Conservation (phyloP, 495 filamentous ascomycete genomes). For the Chaetomium cochliodes region DNA sequence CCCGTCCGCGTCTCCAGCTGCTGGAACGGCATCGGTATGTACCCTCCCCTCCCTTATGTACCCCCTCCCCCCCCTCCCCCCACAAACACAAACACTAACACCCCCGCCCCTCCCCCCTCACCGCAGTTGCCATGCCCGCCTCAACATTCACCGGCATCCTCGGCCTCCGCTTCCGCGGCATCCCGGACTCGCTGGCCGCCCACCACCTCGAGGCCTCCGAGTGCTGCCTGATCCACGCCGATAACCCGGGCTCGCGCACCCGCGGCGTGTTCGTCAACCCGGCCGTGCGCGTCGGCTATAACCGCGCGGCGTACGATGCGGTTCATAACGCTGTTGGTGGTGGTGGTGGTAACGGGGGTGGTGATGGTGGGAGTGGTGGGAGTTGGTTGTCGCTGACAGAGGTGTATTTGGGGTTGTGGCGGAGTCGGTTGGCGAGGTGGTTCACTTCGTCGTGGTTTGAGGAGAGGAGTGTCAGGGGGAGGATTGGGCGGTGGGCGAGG, state of each 20-base stretch:
- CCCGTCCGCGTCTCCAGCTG: conserved; percentile 72
- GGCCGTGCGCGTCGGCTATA: conserved; percentile 73
- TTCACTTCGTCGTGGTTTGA: conserved; percentile 33
- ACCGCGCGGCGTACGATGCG: conserved; percentile 53
- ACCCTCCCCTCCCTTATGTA: no score
- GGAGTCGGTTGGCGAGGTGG: conserved; percentile 39
- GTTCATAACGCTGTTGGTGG: conserved; percentile 20
- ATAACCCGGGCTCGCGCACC: conserved; percentile 53
- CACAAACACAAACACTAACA: background rate
- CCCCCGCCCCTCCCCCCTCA: no score
- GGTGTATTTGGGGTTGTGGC: conserved; percentile 47
- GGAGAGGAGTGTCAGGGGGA: conserved; percentile 39
- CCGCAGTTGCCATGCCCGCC: conserved; percentile 44
- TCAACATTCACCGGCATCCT: conserved; percentile 29
- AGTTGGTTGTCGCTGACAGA: conserved; percentile 38
- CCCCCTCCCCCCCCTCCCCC: conserved; percentile 14
- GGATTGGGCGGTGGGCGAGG: conserved; percentile 45
- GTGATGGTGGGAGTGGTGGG: conserved; percentile 7
- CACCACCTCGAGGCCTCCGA: conserved; percentile 75
- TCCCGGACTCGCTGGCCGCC: conserved; percentile 64
- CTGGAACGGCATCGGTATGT: conserved; percentile 74
- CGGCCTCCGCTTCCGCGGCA: conserved; percentile 61
- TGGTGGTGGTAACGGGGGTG: no score
- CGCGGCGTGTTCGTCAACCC: conserved; percentile 77
- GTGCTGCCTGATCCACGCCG: conserved; percentile 79